These are phyloP conservation scores for Protoeuglena noctilucae DNA, from an alignment of 139 green algal genomes.

Conservation along the genomic window DNA sequence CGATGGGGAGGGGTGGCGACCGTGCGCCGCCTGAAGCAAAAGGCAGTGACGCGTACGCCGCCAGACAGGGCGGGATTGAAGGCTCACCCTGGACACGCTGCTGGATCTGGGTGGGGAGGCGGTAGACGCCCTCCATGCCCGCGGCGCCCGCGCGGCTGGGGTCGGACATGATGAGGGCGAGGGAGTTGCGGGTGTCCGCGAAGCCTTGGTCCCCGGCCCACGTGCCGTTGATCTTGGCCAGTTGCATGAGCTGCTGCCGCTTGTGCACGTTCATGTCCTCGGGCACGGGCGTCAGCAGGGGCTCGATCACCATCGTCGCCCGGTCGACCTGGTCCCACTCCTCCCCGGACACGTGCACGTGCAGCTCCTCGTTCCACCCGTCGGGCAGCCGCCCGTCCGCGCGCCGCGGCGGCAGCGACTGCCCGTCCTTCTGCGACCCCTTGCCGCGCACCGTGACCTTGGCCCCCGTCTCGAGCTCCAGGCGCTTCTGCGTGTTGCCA, in stretches of 20 bases:
- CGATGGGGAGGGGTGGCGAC: too few species aligned
- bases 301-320: neutral
- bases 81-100: too few species aligned
- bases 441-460: conserved; percentile 7
- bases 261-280: neutral
- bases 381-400: neutral
- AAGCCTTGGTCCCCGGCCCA: neutral
- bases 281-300: neutral
- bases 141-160: neutral
- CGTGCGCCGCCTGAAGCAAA: too few species aligned
- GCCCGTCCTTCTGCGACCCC: neutral
- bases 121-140: neutral
- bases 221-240: neutral
- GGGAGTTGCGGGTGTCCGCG: neutral
- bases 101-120: too few species aligned
- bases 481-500: conserved; percentile 16
- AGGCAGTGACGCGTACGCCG: too few species aligned
- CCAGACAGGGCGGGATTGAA: too few species aligned
- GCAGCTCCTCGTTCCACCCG: neutral
- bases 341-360: neutral
- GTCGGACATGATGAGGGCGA: neutral
- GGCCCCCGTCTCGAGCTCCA: conserved; percentile 9
- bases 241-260: neutral
- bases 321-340: neutral
- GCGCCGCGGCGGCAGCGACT: neutral